Percentiles rank a stretch among this genome's conserved stretches.
Conservation (phyloP, 108 stramenopile species). For the Discostella stelligeroides region DNA sequence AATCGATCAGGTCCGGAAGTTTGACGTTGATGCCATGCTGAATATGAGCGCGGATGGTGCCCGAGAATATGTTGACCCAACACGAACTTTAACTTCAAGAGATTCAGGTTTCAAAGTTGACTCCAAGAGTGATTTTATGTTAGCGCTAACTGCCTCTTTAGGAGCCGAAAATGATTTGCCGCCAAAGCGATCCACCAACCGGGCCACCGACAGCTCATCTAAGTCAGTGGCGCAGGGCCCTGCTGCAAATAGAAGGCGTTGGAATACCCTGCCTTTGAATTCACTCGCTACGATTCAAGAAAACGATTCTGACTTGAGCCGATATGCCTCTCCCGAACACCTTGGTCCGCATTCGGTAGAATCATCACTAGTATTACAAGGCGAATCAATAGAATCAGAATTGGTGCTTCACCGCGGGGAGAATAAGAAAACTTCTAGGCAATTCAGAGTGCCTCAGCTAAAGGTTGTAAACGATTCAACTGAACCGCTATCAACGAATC, state of each 20-base stretch:
- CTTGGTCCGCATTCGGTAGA: neutral
- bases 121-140: constrained; percentile 73
- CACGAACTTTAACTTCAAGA: constrained; percentile 25
- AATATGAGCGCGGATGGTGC: constrained; percentile 14
- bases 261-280: constrained; percentile 71
- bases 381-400: constrained; percentile 63
- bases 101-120: constrained; percentile 53
- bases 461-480: constrained; percentile 19
- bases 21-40: constrained; percentile 55
- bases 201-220: constrained; percentile 19
- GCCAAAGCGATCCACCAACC: neutral
- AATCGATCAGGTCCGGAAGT: constrained; percentile 7
- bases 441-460: constrained; percentile 75
- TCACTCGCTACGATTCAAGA: constrained; percentile 82
- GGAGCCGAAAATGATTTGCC: constrained; percentile 39
- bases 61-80: neutral
- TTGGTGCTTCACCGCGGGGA: constrained; percentile 43
- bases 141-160: constrained; percentile 55
- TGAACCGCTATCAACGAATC: constrained; percentile 21
- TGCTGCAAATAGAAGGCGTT: constrained; percentile 53
- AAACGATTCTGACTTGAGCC: constrained; percentile 53
- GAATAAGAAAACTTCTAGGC: constrained; percentile 47
- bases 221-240: constrained; percentile 27
- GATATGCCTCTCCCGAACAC: constrained; percentile 9
- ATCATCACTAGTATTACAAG: neutral